A percentile compares a stretch with the other conserved stretches of the same genome.
phyloP scores from a whole-genome alignment of 208 protist genomes.

The Leishmania arabica region DNA sequence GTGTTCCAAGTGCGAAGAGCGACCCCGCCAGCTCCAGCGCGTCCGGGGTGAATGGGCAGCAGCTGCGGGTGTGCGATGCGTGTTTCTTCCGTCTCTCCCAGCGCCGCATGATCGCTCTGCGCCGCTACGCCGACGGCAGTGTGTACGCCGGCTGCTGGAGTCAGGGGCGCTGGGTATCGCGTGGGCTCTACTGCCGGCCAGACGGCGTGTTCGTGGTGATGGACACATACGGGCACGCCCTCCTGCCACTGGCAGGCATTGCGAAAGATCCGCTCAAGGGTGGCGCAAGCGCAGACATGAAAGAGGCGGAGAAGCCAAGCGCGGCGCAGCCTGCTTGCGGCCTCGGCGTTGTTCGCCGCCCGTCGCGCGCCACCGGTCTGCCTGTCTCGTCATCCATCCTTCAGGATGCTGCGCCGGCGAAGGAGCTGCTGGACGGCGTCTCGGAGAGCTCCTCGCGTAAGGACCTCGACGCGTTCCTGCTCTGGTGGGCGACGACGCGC shows the following conservation, averaged over 20 bases:
- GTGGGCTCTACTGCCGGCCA: constrained; percentile 71
- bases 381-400: constrained; percentile 34
- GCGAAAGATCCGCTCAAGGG: constrained; percentile 6
- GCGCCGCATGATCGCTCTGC: constrained; percentile 67
- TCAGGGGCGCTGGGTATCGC: constrained; percentile 66
- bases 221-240: constrained; percentile 48
- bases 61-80: constrained; percentile 73
- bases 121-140: constrained; percentile 58
- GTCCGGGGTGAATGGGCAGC: constrained; percentile 1
- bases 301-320: neutral
- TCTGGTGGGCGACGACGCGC: constrained; percentile 70
- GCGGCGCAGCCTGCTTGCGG: constrained; percentile 6
- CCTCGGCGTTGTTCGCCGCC: constrained; percentile 3
- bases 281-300: neutral
- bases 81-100: constrained; percentile 75
- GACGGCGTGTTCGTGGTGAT: constrained; percentile 81
- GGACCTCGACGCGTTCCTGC: constrained; percentile 67
- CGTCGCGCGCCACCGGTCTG: constrained; percentile 5
- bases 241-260: constrained; percentile 24
- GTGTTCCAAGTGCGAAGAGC: constrained; percentile 14
- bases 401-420: constrained; percentile 48
- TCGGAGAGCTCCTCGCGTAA: constrained; percentile 44
- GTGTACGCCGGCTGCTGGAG: constrained; percentile 87
- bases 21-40: constrained; percentile 9
- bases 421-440: constrained; percentile 44